Conservation (phyloP, 352 stramenopile species). For the Phytophthora colocasiae region DNA sequence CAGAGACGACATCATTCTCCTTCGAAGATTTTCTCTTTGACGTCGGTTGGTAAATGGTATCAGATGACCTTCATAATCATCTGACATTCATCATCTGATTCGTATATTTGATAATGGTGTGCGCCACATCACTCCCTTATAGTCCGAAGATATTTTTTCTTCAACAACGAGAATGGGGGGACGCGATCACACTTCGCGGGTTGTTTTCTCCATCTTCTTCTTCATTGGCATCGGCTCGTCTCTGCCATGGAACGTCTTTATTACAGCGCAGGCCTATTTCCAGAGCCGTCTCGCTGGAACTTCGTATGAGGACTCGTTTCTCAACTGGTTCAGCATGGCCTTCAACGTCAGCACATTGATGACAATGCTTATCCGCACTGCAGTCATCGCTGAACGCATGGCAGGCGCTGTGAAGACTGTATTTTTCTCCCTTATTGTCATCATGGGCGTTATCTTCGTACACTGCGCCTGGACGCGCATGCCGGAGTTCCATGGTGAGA, state of each 20-base stretch:
- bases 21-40: not conserved
- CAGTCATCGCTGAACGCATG: constrained; percentile 68
- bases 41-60: not conserved
- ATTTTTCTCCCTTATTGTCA: constrained; percentile 70
- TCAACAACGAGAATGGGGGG: constrained; percentile 31
- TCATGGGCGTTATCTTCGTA: constrained; percentile 75
- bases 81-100: too few relatives aligned
- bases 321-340: constrained; percentile 88
- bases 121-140: constrained; percentile 9
- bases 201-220: constrained; percentile 81
- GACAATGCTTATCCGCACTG: constrained; percentile 76
- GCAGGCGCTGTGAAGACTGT: constrained; percentile 64
- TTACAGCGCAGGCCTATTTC: constrained; percentile 87
- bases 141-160: constrained; percentile 8
- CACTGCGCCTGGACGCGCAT: constrained; percentile 77
- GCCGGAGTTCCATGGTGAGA: constrained; percentile 68
- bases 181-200: constrained; percentile 37
- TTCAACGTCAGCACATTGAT: constrained; percentile 86
- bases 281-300: constrained; percentile 62
- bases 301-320: constrained; percentile 78
- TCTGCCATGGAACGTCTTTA: constrained; percentile 89
- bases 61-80: constrained; percentile 22
- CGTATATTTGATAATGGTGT: not conserved
- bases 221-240: constrained; percentile 78
- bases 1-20: constrained; percentile 33